Conservation (phyloP, 768 basidiomycete genomes). For the Saitozyma podzolica region DNA sequence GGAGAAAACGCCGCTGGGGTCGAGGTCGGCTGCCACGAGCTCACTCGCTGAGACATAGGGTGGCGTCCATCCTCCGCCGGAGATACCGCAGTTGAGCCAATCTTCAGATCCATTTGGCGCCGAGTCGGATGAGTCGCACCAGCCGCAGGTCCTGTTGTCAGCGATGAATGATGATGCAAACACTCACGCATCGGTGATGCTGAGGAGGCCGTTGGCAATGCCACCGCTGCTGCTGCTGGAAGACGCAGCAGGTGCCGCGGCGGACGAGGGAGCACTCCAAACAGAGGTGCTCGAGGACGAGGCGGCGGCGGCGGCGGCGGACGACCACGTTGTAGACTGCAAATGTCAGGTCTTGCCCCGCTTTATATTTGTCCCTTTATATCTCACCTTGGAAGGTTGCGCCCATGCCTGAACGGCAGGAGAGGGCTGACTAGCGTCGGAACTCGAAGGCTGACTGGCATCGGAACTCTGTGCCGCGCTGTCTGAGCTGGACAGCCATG, state of each 20-base stretch:
- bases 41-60: slow-evolving; percentile 63
- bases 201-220: slow-evolving; percentile 11
- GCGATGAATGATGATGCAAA: background rate
- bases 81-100: slow-evolving; percentile 77
- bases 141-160: slow-evolving; percentile 36
- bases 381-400: too few relatives aligned
- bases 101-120: slow-evolving; percentile 56
- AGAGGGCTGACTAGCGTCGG: too few relatives aligned
- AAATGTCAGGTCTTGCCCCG: too few relatives aligned
- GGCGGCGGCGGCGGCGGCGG: too few relatives aligned
- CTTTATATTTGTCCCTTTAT: too few relatives aligned
- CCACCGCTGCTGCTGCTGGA: slow-evolving; percentile 5
- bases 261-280: background rate
- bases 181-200: slow-evolving; percentile 22
- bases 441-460: too few relatives aligned
- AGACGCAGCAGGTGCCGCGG: slow-evolving; percentile 4
- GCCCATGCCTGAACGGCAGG: too few relatives aligned
- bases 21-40: slow-evolving; percentile 43
- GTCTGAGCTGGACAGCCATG: background rate
- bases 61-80: slow-evolving; percentile 67
- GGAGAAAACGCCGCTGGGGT: slow-evolving; percentile 37
- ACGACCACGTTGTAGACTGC: too few relatives aligned
- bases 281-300: background rate
- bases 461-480: too few relatives aligned
- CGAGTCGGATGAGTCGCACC: slow-evolving; percentile 23